phyloP scores from a whole-genome alignment of 139 green algal species.

The Chlorella sorokiniana region DNA sequence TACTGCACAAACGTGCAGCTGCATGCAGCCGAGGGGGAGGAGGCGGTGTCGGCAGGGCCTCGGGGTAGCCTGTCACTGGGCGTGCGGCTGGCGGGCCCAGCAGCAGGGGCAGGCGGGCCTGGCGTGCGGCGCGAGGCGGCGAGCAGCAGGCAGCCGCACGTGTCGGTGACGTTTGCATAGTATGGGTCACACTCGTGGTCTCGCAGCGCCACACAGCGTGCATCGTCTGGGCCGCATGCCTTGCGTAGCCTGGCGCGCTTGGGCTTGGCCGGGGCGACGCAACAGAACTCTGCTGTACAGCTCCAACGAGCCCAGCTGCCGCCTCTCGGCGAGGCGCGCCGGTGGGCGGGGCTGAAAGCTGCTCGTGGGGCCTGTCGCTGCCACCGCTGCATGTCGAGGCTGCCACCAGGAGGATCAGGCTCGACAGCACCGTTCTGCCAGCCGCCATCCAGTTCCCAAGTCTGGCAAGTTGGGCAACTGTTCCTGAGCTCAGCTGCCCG shows the following conservation, averaged over 20 bases:
- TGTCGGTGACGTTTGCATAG: neutral
- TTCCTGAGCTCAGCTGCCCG: too few relatives aligned
- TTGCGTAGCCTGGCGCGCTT: neutral
- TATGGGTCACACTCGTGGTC: neutral
- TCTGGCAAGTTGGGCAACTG: too few relatives aligned
- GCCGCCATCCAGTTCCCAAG: too few relatives aligned
- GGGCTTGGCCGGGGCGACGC: neutral
- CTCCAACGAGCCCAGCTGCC: too few relatives aligned
- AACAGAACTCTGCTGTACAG: too few relatives aligned
- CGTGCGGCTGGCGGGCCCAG: neutral
- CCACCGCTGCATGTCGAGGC: too few relatives aligned
- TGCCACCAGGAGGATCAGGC: too few relatives aligned
- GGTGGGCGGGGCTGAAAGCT: too few relatives aligned
- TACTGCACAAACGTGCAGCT: constrained; percentile 43
- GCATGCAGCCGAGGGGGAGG: neutral
- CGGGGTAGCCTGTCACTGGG: neutral
- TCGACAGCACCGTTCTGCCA: too few relatives aligned
- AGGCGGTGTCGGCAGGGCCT: neutral
- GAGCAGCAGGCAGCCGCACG: neutral
- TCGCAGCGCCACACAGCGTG: neutral
- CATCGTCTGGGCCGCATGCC: neutral
- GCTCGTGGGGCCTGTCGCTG: too few relatives aligned
- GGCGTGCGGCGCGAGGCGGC: neutral
- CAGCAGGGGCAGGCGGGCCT: neutral
- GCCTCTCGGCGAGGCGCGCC: too few relatives aligned